Evolutionary conservation across 495 filamentous ascomycete species (phyloP).

Genomic region (Pyrenopolyporus hunteri): DNA sequence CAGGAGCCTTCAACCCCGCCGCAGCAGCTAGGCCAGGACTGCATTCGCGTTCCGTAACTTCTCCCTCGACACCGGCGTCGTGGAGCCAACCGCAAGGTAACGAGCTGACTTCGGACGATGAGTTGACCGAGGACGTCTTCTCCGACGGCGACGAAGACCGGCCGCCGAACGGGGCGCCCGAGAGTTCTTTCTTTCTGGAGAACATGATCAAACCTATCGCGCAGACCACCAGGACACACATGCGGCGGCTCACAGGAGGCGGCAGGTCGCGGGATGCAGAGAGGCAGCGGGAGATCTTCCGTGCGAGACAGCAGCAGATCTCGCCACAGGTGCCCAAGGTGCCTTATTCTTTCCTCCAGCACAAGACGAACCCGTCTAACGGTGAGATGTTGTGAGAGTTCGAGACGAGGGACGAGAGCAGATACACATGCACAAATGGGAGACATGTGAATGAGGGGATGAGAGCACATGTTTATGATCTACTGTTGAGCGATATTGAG

Average conservation of each 20-base stretch:
- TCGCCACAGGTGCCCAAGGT: conserved; percentile 69
- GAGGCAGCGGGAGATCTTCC: conserved; percentile 63
- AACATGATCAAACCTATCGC: conserved; percentile 66
- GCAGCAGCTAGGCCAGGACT: conserved; percentile 56
- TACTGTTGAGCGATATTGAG: conserved; percentile 3
- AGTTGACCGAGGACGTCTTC: conserved; percentile 58
- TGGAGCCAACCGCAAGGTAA: conserved; percentile 57
- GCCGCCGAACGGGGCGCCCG: conserved; percentile 43
- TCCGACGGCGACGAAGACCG: conserved; percentile 60
- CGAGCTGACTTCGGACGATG: conserved; percentile 62
- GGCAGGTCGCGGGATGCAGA: conserved; percentile 66
- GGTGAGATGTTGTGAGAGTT: conserved; percentile 30
- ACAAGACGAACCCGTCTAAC: conserved; percentile 32
- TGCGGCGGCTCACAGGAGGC: conserved; percentile 69
- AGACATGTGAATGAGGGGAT: conserved; percentile 5
- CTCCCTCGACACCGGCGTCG: conserved; percentile 65
- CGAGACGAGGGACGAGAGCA: not conserved
- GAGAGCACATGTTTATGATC: conserved; percentile 1
- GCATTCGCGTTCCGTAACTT: conserved; percentile 76
- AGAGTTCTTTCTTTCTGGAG: conserved; percentile 68
- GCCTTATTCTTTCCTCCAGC: conserved; percentile 46
- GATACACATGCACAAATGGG: not conserved
- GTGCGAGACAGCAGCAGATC: conserved; percentile 45
- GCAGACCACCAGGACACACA: conserved; percentile 60
- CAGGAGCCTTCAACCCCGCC: conserved; percentile 57